Percentiles rank a stretch among this genome's conserved stretches.
These are phyloP conservation scores for Trifolium pratense DNA, from an alignment of 306 rosid genomes.

Conservation along the genomic window DNA sequence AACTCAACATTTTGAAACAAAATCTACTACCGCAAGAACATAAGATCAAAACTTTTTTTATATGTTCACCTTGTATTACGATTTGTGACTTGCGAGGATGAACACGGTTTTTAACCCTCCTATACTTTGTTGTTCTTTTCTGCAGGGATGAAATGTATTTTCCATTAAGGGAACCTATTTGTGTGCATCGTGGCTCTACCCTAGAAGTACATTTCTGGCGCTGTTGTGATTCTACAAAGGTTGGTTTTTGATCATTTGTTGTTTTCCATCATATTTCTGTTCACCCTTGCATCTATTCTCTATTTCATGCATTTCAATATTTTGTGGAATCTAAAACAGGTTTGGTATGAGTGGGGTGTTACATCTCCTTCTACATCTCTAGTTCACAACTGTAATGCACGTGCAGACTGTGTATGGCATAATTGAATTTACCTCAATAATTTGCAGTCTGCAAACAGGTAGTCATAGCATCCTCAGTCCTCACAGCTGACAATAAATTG, in stretches of 20 bases:
- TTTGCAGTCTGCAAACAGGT: neutral
- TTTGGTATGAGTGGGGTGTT: conserved; percentile 88
- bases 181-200: conserved; percentile 54
- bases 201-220: conserved; percentile 77
- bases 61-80: no score
- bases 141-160: conserved; percentile 72
- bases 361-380: conserved; percentile 56
- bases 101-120: neutral
- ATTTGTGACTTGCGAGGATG: no score
- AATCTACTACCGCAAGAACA: no score
- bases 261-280: neutral
- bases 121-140: neutral
- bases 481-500: conserved; percentile 16
- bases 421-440: conserved; percentile 21
- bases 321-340: conserved; percentile 47
- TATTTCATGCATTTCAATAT: neutral
- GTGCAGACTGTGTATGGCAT: conserved; percentile 73
- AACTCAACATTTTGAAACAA: no score
- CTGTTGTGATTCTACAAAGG: conserved; percentile 64
- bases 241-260: conserved; percentile 24
- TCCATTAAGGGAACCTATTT: conserved; percentile 64
- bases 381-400: conserved; percentile 64
- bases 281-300: neutral
- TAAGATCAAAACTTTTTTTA: no score
- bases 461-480: neutral